phyloP scores from a whole-genome alignment of 2,329 filamentous ascomycete genomes.

The Penicillium sp. region DNA sequence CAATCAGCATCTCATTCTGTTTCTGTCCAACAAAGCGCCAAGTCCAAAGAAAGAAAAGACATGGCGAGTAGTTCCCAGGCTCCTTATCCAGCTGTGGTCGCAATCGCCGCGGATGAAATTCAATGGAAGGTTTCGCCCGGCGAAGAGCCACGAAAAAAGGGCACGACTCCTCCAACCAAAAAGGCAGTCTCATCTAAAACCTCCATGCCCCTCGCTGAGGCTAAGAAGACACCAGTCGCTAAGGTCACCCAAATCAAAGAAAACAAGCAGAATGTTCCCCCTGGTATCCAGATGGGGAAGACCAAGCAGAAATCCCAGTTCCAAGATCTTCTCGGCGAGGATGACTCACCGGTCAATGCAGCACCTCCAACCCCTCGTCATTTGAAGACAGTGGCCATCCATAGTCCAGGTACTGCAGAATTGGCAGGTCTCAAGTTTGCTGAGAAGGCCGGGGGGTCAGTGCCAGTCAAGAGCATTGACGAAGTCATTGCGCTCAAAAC shows the following conservation, averaged over 20 bases:
- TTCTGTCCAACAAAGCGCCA: background rate
- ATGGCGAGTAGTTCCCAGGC: background rate
- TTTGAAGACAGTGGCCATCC: background rate
- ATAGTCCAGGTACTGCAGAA: background rate
- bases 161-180: background rate
- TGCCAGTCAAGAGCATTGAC: background rate
- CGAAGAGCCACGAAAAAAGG: background rate
- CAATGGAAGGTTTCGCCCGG: background rate
- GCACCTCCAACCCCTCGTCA: too few relatives aligned
- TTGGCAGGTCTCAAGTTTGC: conserved; percentile 1
- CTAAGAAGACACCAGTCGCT: background rate
- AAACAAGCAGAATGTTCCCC: background rate
- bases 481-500: background rate
- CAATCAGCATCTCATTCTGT: background rate
- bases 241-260: background rate
- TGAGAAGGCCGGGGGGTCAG: background rate
- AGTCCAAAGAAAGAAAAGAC: too few relatives aligned
- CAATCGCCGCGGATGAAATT: background rate
- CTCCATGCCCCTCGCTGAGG: background rate
- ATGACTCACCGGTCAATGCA: background rate
- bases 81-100: background rate
- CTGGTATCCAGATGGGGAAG: background rate
- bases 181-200: background rate
- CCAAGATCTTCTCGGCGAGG: background rate
- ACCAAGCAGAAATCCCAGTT: background rate